Conservation (phyloP, 2,329 filamentous ascomycete species). For the Aureobasidium pullulans region DNA sequence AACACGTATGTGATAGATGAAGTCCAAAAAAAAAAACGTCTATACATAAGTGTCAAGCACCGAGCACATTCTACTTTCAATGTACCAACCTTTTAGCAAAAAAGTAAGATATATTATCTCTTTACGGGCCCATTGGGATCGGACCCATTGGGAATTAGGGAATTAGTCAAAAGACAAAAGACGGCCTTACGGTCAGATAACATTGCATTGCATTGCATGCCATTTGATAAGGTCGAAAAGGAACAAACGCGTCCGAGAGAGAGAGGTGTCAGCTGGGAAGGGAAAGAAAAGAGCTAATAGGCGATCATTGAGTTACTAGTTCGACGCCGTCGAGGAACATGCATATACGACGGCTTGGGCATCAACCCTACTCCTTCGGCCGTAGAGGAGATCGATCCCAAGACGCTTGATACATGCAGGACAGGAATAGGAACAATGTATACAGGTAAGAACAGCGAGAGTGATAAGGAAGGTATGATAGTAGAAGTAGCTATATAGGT, state of each 20-base stretch:
- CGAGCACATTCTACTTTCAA: no score
- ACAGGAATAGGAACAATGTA: background rate
- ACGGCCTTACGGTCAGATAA: no score
- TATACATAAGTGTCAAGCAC: no score
- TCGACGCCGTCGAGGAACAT: background rate
- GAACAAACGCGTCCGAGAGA: background rate
- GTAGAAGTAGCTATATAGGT: background rate
- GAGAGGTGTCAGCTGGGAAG: background rate
- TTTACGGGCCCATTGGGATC: no score
- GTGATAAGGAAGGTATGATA: background rate
- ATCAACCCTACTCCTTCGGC: background rate
- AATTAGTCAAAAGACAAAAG: no score
- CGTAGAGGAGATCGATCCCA: background rate
- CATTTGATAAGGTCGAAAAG: background rate
- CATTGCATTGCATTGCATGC: background rate
- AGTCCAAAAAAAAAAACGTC: no score
- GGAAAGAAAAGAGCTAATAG: background rate
- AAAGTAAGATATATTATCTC: no score
- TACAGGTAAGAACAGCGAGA: background rate
- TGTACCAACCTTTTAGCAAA: no score
- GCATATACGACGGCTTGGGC: background rate
- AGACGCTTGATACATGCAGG: background rate
- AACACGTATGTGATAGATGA: no score
- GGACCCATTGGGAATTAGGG: no score
- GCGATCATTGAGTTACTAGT: background rate